Base-by-base conservation (phyloP, 768 basidiomycete genomes). In the Tylopilus plumbeoviolaceoides region DNA sequence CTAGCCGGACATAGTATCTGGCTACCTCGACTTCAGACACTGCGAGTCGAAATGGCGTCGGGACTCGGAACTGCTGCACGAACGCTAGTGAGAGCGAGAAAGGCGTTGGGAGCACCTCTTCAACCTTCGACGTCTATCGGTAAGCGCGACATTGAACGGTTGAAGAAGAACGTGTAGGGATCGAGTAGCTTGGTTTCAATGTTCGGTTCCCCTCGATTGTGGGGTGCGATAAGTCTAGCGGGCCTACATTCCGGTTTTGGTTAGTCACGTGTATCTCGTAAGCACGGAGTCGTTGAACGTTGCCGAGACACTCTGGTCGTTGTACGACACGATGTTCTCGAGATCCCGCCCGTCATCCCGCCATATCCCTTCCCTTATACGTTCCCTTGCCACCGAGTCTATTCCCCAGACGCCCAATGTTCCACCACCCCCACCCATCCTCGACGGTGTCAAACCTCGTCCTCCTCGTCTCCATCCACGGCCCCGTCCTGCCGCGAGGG, bases 391-490 rank as follows among this genome's bases (percentile, higher is more conserved):
- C 9, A 70, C 69, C 8, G 69, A 72, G 35, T 55, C 69, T 0
- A 45, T 65, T 5, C 47, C 63, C 36, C 60, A 59, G 15, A 66
- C 63, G 6, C 63, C 61, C 14, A 63, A 63, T 31, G 61, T 62
- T 14, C 68, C 66, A 0, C 72, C 64, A 1, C 64, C 62, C 6
- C 69, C 68, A 4, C 64, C 67, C 5, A 64, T 68, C 44, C 41
- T 61, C 45, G 67, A 72, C 28, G 55, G 61, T 9, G 30, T 57
- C 39, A 62, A 70, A 40, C 58, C 71, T 30, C 65, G 67, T 30
- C 58, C 61, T n/a, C 64, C 73, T 33, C 74, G 71, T 25, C 66
- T 79, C 38, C 63, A 73, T 51, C 78, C 76, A 5, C 69, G 73
- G 3, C 78, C 78, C 1, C 73, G 78, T 3, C 72, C 74, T 2